Base-by-base conservation (phyloP, 805 yeast genomes). In the Saccharomyces kudriavzevii region DNA sequence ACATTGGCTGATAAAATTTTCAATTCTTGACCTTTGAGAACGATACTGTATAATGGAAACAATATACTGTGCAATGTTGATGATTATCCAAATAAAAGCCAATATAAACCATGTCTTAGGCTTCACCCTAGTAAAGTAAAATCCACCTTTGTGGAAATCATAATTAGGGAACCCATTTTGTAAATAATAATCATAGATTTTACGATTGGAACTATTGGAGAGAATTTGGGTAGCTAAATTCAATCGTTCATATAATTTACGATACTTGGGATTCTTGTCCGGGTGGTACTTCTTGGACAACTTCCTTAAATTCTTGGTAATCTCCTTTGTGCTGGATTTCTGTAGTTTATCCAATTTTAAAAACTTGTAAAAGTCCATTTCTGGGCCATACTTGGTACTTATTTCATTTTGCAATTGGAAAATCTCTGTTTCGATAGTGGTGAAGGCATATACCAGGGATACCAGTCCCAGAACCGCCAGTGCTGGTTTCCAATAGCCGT, bases 161-260 rank as follows among this genome's bases (percentile, higher is more conserved):
- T 87, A 89, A 56, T 77, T 76, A 5, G 99, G 98, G 71, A 94
- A 92, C 6, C 98, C 97, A 60, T 81, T 79, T 46, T 80, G 75
- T 52, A 87, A 74, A 70, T 88, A 94, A 68, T 82, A 90, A 69
- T 94, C 98, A 68, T 94, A 94, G 6, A 89, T 77, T 49, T 84
- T 82, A 57, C 84, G 80, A 54, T 76, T 76, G 52, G 81, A 79
- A 25, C 79, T 71, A 53, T 77, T 74, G 59, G 92, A 77, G 49
- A 91, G 74, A 52, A 91, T 83, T 63, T 86, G 81, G 31, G 90
- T 85, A 24, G 89, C 87, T 27, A 83, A 69, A 31, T 94, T 87
- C 40, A 94, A 77, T 28, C 92, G 74, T 62, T 92, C 89, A 65
- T 84, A 94, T 24, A 69, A 65, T 57, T 80, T 80, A 54, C 71